Percentiles rank a stretch among this genome's conserved stretches.
Evolutionary conservation across 2,329 filamentous ascomycete species (phyloP).

Genomic region (Escovopsis sp.): DNA sequence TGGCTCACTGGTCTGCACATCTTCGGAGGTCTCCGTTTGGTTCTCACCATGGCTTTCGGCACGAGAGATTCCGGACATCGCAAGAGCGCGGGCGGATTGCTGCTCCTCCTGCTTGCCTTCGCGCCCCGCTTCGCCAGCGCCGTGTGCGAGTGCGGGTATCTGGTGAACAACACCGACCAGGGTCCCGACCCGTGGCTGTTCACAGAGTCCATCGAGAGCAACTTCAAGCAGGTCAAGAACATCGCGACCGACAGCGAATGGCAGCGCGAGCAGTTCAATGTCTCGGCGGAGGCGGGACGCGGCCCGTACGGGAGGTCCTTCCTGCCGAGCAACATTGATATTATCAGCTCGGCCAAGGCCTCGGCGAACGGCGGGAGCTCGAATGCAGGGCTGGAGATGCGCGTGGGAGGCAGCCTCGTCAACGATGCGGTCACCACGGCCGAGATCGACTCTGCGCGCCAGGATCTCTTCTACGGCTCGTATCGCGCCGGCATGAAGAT

Average conservation of each 20-base stretch:
- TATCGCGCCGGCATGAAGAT: slow-evolving; percentile 55
- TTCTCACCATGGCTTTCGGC: not conserved
- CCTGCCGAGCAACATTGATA: slow-evolving; percentile 36
- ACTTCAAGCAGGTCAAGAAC: slow-evolving; percentile 46
- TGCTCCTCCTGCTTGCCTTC: not conserved
- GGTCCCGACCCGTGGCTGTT: slow-evolving; percentile 34
- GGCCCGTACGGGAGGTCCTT: slow-evolving; percentile 55
- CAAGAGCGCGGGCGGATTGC: not conserved
- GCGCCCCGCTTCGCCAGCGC: slow-evolving; percentile 1
- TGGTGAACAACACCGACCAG: slow-evolving; percentile 29
- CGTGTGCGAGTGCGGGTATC: slow-evolving; percentile 61
- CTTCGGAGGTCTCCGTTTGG: not conserved
- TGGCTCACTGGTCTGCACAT: too few species aligned
- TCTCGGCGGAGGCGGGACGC: slow-evolving; percentile 39
- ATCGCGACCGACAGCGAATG: slow-evolving; percentile 43
- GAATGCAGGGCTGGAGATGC: slow-evolving; percentile 40
- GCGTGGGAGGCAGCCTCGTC: slow-evolving; percentile 31
- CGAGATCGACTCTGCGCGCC: slow-evolving; percentile 46
- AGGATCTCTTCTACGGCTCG: slow-evolving; percentile 54
- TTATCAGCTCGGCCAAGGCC: slow-evolving; percentile 20
- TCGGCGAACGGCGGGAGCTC: slow-evolving; percentile 27
- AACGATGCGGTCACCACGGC: slow-evolving; percentile 43
- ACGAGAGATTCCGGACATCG: too few species aligned
- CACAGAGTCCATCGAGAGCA: slow-evolving; percentile 55
- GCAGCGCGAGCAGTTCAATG: slow-evolving; percentile 52